Base-by-base conservation (phyloP, 768 basidiomycete genomes). In the Lentinus tigrinus region DNA sequence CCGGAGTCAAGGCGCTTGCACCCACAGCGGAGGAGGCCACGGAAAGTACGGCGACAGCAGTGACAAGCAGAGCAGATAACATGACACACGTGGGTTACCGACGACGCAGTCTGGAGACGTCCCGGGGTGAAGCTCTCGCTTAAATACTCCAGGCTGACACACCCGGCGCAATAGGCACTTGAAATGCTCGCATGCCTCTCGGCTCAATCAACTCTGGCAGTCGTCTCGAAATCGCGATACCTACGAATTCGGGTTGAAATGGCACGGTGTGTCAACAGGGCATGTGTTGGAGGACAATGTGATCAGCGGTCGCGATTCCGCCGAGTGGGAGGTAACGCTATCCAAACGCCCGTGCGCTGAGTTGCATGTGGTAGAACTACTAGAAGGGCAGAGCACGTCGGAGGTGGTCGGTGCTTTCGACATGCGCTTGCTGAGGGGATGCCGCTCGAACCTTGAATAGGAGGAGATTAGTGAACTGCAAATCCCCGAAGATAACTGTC, bases 1-100 rank as follows among this genome's bases (percentile, higher is more conserved):
- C 82, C 3, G 82, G 79, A 1, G 64, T 69, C 3, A 23, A 23
- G 4, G 21, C 43, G 19, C 21, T 23, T 13, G 21, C 43, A 14
- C 21, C 21, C 6, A 21, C 7, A 11, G 43, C 3, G 21, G 43
- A 23, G 19, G 43, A 6, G 8, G 9, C 23, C 21, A 23, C 13
- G 21, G 43, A 46, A 5, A 46, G 43, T 46, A 23, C 43, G 1
- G 23, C 43, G 23, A 46, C 23, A 11, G 43, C 21, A 3, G 43
- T 11, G 31, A 11, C 43, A 14, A 42, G 40, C 40, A 42, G 21
- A n/a, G 40, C 40, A 17, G 40, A 42, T 3, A 42, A 17, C 40
- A 42, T 42, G 43, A 13, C 19, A 10, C 23, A 11, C 3, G 4
- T 6, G 43, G 24, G 21, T 23, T 19, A 46, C 21, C 39, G 19